Evolutionary conservation across 495 filamentous ascomycete species (phyloP).

Genomic region (Penicillium silybi): DNA sequence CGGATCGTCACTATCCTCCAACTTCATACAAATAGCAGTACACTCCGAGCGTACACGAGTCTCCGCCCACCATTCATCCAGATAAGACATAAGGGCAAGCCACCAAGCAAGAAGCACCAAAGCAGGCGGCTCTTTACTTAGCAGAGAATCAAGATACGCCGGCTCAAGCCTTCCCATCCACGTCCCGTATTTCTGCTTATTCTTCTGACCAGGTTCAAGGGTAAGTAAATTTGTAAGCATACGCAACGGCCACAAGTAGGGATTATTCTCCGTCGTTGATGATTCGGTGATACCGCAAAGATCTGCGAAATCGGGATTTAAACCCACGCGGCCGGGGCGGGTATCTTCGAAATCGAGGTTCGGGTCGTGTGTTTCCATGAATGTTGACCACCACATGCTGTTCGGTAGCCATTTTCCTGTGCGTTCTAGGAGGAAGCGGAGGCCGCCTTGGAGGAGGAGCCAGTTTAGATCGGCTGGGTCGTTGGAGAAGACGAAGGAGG

Average conservation of each 20-base stretch:
- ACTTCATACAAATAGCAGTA: constrained; percentile 42
- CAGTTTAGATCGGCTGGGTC: constrained; percentile 36
- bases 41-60: constrained; percentile 38
- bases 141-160: too few relatives aligned
- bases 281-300: constrained; percentile 37
- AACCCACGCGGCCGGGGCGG: constrained; percentile 28
- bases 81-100: too few relatives aligned
- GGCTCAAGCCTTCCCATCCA: too few relatives aligned
- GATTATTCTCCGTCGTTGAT: constrained; percentile 35
- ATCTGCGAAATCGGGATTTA: constrained; percentile 35
- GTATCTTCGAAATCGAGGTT: constrained; percentile 26
- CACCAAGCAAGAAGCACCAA: too few relatives aligned
- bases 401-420: constrained; percentile 26
- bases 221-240: too few relatives aligned
- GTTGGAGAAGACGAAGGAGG: constrained; percentile 41
- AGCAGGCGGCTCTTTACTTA: too few relatives aligned
- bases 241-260: constrained; percentile 37
- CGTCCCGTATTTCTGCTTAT: too few relatives aligned
- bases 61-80: too few relatives aligned
- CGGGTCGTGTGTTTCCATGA: constrained; percentile 27
- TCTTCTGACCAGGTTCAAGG: too few relatives aligned
- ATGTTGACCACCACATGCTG: constrained; percentile 39
- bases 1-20: constrained; percentile 30
- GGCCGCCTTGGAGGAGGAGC: constrained; percentile 40
- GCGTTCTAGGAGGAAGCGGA: constrained; percentile 35